A percentile compares a stretch with the other conserved stretches of the same genome.
phyloP scores from a whole-genome alignment of 306 rosid genomes.

The Rosa persica region DNA sequence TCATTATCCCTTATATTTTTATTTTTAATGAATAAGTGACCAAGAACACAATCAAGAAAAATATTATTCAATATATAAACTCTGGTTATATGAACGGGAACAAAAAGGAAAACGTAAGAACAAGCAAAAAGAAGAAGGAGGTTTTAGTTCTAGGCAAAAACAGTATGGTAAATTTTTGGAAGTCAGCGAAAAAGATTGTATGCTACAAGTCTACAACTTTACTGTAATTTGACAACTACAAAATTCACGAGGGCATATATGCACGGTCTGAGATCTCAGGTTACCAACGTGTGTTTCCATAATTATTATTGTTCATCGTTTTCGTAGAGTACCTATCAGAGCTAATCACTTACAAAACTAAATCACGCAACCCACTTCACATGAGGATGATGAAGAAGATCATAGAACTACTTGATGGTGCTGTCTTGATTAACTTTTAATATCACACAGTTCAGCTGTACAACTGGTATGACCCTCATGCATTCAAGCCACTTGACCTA shows the following conservation, averaged over 20 bases:
- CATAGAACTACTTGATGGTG: slow-evolving; percentile 3
- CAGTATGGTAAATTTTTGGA: not conserved
- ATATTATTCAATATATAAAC: not conserved
- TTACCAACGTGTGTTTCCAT: not conserved
- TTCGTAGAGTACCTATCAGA: not conserved
- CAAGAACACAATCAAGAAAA: no score
- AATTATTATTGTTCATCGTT: not conserved
- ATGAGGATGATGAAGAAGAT: not conserved
- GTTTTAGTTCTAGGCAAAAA: not conserved
- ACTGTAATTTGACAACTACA: slow-evolving; percentile 3
- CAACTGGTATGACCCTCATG: slow-evolving; percentile 7
- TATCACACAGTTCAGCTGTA: not conserved
- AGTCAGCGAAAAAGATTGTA: not conserved
- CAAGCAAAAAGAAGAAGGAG: not conserved
- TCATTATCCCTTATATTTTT: no score
- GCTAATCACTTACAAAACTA: not conserved
- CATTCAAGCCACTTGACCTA: slow-evolving; percentile 21
- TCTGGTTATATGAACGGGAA: not conserved
- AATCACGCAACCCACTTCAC: not conserved
- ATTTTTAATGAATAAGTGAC: no score
- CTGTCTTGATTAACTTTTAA: slow-evolving; percentile 3
- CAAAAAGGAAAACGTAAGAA: not conserved
- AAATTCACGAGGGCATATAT: not conserved
- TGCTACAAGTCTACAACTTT: not conserved
- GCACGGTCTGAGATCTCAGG: not conserved